phyloP scores from a whole-genome alignment of 2,329 filamentous ascomycete species.

The Penicillium rolfsii region DNA sequence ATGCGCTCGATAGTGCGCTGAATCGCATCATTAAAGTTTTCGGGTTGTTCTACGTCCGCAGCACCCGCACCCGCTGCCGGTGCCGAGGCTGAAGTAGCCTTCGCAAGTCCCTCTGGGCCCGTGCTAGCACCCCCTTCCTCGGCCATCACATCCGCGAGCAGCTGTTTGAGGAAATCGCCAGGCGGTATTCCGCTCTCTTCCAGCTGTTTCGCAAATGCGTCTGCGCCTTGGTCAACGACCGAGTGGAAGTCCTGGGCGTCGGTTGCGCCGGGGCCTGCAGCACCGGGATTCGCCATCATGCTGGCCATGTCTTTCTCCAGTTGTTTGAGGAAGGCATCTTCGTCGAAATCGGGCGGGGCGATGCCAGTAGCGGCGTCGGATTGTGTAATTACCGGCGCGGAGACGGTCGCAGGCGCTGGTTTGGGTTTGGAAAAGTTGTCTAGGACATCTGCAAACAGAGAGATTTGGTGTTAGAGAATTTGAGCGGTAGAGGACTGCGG shows the following conservation, averaged over 20 bases:
- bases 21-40: conserved; percentile 89
- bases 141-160: conserved; percentile 41
- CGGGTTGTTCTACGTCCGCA: conserved; percentile 40
- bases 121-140: conserved; percentile 31
- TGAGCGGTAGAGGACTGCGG: neutral
- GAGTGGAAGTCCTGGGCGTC: conserved; percentile 30
- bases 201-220: conserved; percentile 42
- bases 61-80: neutral
- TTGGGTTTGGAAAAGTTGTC: conserved; percentile 78
- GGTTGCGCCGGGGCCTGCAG: conserved; percentile 26
- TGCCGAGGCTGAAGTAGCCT: conserved; percentile 11
- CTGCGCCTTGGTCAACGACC: conserved; percentile 38
- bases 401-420: conserved; percentile 38
- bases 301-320: conserved; percentile 90
- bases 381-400: conserved; percentile 22
- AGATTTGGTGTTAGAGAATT: conserved; percentile 11
- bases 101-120: conserved; percentile 14
- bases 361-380: conserved; percentile 22
- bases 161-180: conserved; percentile 41
- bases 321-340: conserved; percentile 71
- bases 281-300: conserved; percentile 60
- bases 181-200: conserved; percentile 40
- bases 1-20: conserved; percentile 94
- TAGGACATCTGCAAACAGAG: conserved; percentile 70
- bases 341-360: conserved; percentile 33